Percentiles rank a stretch among this genome's conserved stretches.
Evolutionary conservation across 1,284 basidiomycete genomes (phyloP).

Genomic region (Tilletia walkeri): DNA sequence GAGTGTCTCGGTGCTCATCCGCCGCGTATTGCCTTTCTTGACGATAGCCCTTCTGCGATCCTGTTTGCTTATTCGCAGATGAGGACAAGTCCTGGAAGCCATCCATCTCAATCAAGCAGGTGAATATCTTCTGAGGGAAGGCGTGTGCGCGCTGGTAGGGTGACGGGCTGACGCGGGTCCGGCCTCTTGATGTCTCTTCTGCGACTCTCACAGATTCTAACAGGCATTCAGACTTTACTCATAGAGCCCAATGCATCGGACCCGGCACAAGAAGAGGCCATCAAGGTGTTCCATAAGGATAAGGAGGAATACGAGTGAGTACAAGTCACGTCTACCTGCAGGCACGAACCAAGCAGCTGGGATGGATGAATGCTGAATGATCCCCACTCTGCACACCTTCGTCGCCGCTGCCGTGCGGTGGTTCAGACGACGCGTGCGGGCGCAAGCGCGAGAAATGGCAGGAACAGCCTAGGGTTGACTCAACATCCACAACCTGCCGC

Average conservation of each 20-base stretch:
- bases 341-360: neutral
- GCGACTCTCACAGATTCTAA: constrained; percentile 69
- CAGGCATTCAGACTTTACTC: constrained; percentile 90
- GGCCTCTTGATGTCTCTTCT: constrained; percentile 16
- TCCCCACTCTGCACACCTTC: neutral
- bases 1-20: constrained; percentile 13
- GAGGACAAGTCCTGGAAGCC: constrained; percentile 99
- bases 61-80: constrained; percentile 59
- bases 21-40: neutral
- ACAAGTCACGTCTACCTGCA: neutral
- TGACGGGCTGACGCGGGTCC: neutral
- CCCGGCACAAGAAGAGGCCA: constrained; percentile 94
- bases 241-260: constrained; percentile 92
- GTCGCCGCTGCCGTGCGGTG: neutral
- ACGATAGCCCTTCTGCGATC: neutral
- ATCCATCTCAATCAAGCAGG: constrained; percentile 97
- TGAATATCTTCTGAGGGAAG: constrained; percentile 53
- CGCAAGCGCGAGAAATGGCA: constrained; percentile 9
- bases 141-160: neutral
- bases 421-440: constrained; percentile 14
- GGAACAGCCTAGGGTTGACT: neutral
- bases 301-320: constrained; percentile 49
- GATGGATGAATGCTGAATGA: neutral
- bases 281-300: constrained; percentile 85
- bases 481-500: no score